Base-by-base conservation (phyloP, 768 basidiomycete genomes). In the Macrolepiota dolichaula region DNA sequence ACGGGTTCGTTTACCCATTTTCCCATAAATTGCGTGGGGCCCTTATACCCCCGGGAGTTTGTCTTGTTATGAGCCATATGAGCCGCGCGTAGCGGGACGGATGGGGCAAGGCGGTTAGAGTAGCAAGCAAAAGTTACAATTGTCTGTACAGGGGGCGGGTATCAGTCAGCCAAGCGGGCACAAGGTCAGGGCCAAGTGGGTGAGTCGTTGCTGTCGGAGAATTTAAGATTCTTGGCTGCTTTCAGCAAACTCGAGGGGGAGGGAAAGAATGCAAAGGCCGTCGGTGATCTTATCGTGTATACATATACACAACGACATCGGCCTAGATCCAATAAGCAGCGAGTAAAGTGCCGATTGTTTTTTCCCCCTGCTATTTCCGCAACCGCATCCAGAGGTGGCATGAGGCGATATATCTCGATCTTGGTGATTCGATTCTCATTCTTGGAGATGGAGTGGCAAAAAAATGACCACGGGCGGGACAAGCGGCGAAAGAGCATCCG, bases 401-500 rank as follows among this genome's bases (percentile, higher is more conserved):
- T 32, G 29, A 32, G 29, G 7, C 29, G 29, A 32, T 32, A 32
- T 32, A 7, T 32, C 29, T 32, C 29, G 29, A 32, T 32, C 7
- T 32, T 32, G 29, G 7, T 32, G 29, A 32, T 32, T 32, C 29
- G 29, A 32, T 32, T 32, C 29, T 32, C 29, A 32, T 32, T 32
- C 29, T 44, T 19, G 42, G 42, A 44, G 27, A 29, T 47, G 44
- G 55, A 56, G 42, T 47, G 19, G 55, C 22, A 42, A 5, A 36
- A 47, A 24, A 42, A 40, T 27, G 25, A 25, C 38, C 29, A 40
- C 22, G 22, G 19, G 5, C 47, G 24, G 13, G 52, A 15, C 22
- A 22, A n/a, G 52, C 25, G 29, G 29, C 29, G 29, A 25, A 60
- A 61, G 44, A 54, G 59, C 59, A 61, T 46, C 59, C 59, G 59